Percentiles rank a stretch among this genome's conserved stretches.
Evolutionary conservation across 1,139 yeast species (phyloP).

Genomic region (Yamadazyma mexicana): DNA sequence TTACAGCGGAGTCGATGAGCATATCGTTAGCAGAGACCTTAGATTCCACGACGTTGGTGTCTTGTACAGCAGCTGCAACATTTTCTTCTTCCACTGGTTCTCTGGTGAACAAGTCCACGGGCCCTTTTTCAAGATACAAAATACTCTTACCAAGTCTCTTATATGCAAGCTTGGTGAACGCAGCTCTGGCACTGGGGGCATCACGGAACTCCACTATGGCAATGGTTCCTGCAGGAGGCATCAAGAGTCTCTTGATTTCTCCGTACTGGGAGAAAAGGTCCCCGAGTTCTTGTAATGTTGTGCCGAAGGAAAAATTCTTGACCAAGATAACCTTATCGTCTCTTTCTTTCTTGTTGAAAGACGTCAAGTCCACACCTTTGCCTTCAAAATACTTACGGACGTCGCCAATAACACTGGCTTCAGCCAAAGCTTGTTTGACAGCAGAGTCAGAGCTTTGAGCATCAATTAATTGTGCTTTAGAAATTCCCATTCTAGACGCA

Average conservation of each 20-base stretch:
- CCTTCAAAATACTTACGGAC: constrained; percentile 83
- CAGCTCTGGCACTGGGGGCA: constrained; percentile 81
- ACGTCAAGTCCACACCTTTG: constrained; percentile 80
- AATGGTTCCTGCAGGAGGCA: constrained; percentile 97
- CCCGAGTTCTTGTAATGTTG: constrained; percentile 74
- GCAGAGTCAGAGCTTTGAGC: constrained; percentile 87
- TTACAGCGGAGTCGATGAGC: constrained; percentile 24
- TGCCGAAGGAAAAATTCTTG: constrained; percentile 88
- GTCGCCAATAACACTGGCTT: constrained; percentile 91
- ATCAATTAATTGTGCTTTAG: constrained; percentile 81
- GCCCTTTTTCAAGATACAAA: constrained; percentile 91
- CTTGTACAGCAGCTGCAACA: constrained; percentile 15
- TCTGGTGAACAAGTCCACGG: constrained; percentile 71
- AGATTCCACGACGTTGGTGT: constrained; percentile 31
- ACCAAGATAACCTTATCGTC: constrained; percentile 82
- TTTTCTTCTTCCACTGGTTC: constrained; percentile 48
- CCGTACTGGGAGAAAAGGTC: constrained; percentile 83
- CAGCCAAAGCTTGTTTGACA: constrained; percentile 97
- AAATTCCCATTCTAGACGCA: constrained; percentile 78
- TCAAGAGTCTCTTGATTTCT: constrained; percentile 71
- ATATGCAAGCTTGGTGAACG: constrained; percentile 84
- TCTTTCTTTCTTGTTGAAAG: constrained; percentile 69
- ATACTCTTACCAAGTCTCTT: constrained; percentile 85
- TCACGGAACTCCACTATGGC: constrained; percentile 93
- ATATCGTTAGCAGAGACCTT: constrained; percentile 30